Percentiles rank a stretch among this genome's conserved stretches.
phyloP scores from a whole-genome alignment of 2,329 filamentous ascomycete species.

The Ascochyta lentis region DNA sequence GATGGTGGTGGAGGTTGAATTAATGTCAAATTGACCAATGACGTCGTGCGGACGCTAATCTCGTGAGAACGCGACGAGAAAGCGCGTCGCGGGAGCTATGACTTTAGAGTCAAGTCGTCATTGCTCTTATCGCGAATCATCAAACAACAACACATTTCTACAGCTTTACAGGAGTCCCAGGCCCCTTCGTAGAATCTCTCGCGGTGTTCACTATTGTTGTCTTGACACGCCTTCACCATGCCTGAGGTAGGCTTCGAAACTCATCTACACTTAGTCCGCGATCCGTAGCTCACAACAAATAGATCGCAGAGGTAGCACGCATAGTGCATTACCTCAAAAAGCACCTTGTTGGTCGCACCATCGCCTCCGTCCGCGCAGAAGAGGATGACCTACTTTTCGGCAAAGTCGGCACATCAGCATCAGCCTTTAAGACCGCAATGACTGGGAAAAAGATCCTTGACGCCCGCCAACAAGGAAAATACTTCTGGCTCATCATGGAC shows the following conservation, averaged over 20 bases:
- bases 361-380: constrained; percentile 72
- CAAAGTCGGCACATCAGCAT: constrained; percentile 82
- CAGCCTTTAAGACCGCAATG: constrained; percentile 75
- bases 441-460: constrained; percentile 73
- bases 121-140: background rate
- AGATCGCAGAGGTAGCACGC: constrained; percentile 71
- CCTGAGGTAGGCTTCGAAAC: constrained; percentile 38
- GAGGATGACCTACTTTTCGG: constrained; percentile 89
- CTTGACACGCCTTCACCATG: constrained; percentile 27
- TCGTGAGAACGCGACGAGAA: constrained; percentile 36
- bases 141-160: background rate
- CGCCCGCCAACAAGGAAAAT: constrained; percentile 91
- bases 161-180: too few species aligned
- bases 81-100: constrained; percentile 13
- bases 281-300: background rate
- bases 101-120: constrained; percentile 9
- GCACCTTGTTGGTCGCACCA: constrained; percentile 82
- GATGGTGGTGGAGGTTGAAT: background rate
- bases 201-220: background rate
- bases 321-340: constrained; percentile 84
- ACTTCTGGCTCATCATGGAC: constrained; percentile 88
- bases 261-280: background rate
- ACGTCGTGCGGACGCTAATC: constrained; percentile 27
- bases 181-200: background rate
- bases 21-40: constrained; percentile 30